Conservation (phyloP, 1,284 basidiomycete genomes). For the Lignosus rhinocerotis region DNA sequence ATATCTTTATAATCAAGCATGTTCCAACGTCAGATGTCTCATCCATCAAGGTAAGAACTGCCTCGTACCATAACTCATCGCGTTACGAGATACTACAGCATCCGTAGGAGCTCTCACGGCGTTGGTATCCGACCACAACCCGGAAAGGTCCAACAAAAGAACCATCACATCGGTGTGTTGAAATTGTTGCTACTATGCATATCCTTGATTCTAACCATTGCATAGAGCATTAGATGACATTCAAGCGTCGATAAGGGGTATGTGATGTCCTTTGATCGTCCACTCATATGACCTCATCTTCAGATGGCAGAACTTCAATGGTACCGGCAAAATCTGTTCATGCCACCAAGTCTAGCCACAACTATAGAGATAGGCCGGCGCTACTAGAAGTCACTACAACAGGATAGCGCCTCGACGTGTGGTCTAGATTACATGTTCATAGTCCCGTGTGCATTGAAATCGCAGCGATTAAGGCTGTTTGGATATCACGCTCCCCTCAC, state of each 20-base stretch:
- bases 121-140: conserved; percentile 61
- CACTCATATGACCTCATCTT: not conserved
- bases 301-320: conserved; percentile 23
- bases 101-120: conserved; percentile 70
- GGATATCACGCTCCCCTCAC: too few relatives aligned
- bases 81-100: not conserved
- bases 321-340: conserved; percentile 29
- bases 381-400: not conserved
- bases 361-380: conserved; percentile 15
- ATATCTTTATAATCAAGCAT: not conserved
- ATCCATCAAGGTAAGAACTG: conserved; percentile 63
- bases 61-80: not conserved
- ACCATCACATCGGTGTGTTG: conserved; percentile 48
- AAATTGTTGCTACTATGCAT: conserved; percentile 28
- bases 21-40: conserved; percentile 61
- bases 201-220: not conserved
- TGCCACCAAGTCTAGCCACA: conserved; percentile 16
- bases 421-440: too few relatives aligned
- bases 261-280: conserved; percentile 2
- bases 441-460: too few relatives aligned
- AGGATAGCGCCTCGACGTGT: too few relatives aligned
- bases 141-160: conserved; percentile 36
- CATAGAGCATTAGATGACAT: conserved; percentile 76
- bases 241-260: conserved; percentile 70
- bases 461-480: too few relatives aligned